Conservation (phyloP, 129 eudicot genomes). For the Ambrosia trifida region DNA sequence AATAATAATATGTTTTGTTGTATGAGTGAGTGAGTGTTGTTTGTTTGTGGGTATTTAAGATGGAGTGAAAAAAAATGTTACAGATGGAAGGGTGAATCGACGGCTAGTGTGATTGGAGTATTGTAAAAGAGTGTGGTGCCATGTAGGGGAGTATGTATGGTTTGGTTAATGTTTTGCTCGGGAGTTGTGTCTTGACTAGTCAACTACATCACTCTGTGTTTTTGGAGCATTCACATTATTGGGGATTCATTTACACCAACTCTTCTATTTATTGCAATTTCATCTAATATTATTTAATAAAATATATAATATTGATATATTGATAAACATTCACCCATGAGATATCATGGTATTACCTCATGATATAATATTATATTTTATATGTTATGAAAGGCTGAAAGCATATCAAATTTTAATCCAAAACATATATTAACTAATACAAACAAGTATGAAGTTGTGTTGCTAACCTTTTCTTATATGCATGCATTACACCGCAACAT, state of each 20-base stretch:
- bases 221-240: conserved; percentile 33
- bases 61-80: conserved; percentile 13
- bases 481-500: neutral
- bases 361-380: neutral
- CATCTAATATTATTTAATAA: neutral
- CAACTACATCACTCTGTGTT: conserved; percentile 19
- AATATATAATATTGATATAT: neutral
- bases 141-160: conserved; percentile 16
- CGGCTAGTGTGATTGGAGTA: conserved; percentile 12
- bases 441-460: too few relatives aligned
- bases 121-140: conserved; percentile 22
- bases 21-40: conserved; percentile 4
- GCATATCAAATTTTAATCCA: too few relatives aligned
- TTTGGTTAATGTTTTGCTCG: conserved; percentile 3
- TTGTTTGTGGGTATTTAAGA: conserved; percentile 21
- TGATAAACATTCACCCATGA: neutral
- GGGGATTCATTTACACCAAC: conserved; percentile 18
- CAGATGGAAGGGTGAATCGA: conserved; percentile 17
- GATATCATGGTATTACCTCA: neutral
- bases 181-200: conserved; percentile 38
- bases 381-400: too few relatives aligned
- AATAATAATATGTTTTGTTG: neutral
- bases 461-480: too few relatives aligned
- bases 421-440: too few relatives aligned
- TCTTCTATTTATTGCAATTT: conserved; percentile 23